Percentiles rank a stretch among this genome's conserved stretches.
These are phyloP conservation scores for Vitis rupestris DNA, from an alignment of 164 flowering plant genomes.

Conservation along the genomic window DNA sequence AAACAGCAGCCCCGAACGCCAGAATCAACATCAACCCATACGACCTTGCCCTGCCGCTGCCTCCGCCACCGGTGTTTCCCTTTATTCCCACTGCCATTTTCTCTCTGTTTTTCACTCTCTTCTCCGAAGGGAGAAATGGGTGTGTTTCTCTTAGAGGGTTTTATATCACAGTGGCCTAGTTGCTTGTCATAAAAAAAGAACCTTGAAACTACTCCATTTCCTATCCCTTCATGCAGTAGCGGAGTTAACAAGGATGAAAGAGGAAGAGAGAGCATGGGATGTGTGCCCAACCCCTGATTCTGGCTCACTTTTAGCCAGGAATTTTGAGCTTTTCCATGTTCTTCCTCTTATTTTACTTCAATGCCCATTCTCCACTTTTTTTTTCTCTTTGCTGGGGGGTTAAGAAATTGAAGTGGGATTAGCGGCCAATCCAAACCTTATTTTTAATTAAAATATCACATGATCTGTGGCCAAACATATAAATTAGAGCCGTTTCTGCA, in stretches of 20 bases:
- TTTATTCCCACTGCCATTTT: slow-evolving; percentile 22
- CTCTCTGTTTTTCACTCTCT: slow-evolving; percentile 19
- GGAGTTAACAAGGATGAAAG: slow-evolving; percentile 20
- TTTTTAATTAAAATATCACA: too few relatives aligned
- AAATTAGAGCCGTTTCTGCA: too few relatives aligned
- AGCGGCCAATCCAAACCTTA: too few relatives aligned
- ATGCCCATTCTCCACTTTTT: neutral
- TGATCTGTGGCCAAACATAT: too few relatives aligned
- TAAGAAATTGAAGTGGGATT: too few relatives aligned
- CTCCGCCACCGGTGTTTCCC: slow-evolving; percentile 10
- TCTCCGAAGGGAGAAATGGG: neutral
- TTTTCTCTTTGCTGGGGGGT: too few relatives aligned
- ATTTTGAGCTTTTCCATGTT: neutral
- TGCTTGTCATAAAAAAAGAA: slow-evolving; percentile 36
- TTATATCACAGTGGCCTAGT: slow-evolving; percentile 11
- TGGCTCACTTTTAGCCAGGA: slow-evolving; percentile 5
- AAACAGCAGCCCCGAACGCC: slow-evolving; percentile 63
- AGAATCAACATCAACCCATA: slow-evolving; percentile 57
- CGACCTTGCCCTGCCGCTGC: slow-evolving; percentile 35
- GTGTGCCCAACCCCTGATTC: slow-evolving; percentile 31
- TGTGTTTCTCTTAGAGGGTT: neutral
- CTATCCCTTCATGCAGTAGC: slow-evolving; percentile 12
- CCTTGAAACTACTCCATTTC: slow-evolving; percentile 23
- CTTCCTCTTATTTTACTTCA: slow-evolving; percentile 1
- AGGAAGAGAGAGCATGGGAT: slow-evolving; percentile 27